Evolutionary conservation across 2,329 filamentous ascomycete species (phyloP), one percentile per base, ranked within the genome.

Genomic region (Dothiorella sarmentorum): DNA sequence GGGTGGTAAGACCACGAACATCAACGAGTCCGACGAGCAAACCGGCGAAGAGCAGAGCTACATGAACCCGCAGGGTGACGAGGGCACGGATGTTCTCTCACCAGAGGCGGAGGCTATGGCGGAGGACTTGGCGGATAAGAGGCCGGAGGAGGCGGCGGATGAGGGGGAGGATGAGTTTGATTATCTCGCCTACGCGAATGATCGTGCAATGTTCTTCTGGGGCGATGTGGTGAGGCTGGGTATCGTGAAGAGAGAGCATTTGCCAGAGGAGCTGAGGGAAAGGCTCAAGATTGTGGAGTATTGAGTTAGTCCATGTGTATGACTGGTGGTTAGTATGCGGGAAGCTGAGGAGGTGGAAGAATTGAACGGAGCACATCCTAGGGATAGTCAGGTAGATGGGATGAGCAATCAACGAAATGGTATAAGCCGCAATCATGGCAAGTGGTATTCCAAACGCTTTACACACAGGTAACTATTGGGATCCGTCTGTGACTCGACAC

Each of bases 181-280:
- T 73, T 99, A 97, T 71, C 79, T 99, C 22, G 85, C 83, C 10
- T 99, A 97, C 74, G 86, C 94, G 7, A 90, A 96, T 74, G 90
- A 97, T 64, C 82, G 94, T 13, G 92, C 91, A 0, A 80, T 94
- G 76, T 94, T 97, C 74, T 94, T 99, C 76, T 95, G 93, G 89
- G 92, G 91, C 1, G 94, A 99, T 75, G 86, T 91, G 55, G 77
- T 97, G 58, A 77, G 81, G 58, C 74, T 96, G 73, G 91, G 91
- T 0, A 75, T 99, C 37, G 80, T 94, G 37, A 85, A 82, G 69
- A 73, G 80, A 61, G 87, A 92, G 64, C 91, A 97, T 22, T 75
- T 99, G 63, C 91, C 91, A 0, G 80, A 82, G 63, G 78, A 79
- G n/a, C 68, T 96, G 67, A 76, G 81, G 64, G 70, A 75, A 52